Conservation (phyloP, 768 basidiomycete genomes). For the Suillus placidus region DNA sequence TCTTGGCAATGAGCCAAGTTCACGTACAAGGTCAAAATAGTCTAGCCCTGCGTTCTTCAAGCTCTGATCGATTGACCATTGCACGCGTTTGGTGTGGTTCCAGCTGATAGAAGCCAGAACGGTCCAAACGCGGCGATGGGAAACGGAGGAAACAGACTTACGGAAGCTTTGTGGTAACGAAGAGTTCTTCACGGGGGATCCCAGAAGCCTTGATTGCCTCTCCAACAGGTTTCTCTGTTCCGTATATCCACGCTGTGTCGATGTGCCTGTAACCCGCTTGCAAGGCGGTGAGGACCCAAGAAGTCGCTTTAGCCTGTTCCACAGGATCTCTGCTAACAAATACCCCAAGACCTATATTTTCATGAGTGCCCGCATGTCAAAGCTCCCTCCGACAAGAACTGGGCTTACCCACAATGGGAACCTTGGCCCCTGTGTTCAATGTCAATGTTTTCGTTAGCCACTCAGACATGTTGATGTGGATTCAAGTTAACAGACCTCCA, state of each 20-base stretch:
- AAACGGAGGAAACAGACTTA: constrained; percentile 13
- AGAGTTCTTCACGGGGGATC: constrained; percentile 48
- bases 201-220: constrained; percentile 47
- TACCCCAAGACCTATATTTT: constrained; percentile 6
- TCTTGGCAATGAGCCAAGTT: constrained; percentile 13
- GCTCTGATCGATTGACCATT: constrained; percentile 45
- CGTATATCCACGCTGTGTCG: constrained; percentile 33
- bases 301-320: constrained; percentile 2
- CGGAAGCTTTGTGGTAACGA: constrained; percentile 54
- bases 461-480: background rate
- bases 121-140: too few species aligned
- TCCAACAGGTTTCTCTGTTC: constrained; percentile 50
- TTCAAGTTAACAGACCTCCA: background rate
- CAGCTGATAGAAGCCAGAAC: constrained; percentile 4
- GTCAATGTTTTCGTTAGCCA: constrained; percentile 17
- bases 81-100: constrained; percentile 38
- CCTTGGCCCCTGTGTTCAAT: constrained; percentile 29
- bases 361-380: background rate
- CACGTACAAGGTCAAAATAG: constrained; percentile 49
- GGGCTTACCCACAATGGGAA: constrained; percentile 32
- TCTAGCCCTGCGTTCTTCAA: constrained; percentile 42
- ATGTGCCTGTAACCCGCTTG: constrained; percentile 52
- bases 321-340: constrained; percentile 10
- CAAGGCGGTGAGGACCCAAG: constrained; percentile 2
- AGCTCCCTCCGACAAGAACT: constrained; percentile 19